Evolutionary conservation across 352 stramenopile species (phyloP), one percentile per base, ranked within the genome.

Genomic region (Phytophthora agathidicida): DNA sequence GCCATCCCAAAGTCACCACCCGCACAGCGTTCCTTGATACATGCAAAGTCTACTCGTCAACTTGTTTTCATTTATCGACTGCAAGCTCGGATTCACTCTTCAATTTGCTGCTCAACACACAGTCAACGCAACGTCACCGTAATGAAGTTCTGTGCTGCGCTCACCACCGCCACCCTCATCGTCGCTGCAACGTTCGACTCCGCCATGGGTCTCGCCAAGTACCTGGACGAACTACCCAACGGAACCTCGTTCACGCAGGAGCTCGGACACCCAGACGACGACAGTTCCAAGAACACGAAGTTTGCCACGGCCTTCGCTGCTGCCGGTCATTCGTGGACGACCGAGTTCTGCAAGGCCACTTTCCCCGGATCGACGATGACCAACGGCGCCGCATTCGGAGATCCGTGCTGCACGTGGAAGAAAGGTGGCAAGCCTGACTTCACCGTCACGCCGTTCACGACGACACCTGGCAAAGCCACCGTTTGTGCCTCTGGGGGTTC

Each of bases 211-310:
- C 23, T 57, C 14, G 35, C 42, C 41, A 42, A 36, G 24, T 67
- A 62, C 38, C 59, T 68, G 10, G 30, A 47, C 16, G 50, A 68
- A 10, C 73, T 78, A 41, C 69, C 69, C 9, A 78, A 78, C 60
- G 65, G 69, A 23, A 50, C 41, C 7, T 53, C 27, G 14, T 71
- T 78, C 54, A 41, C 65, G 17, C 71, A 75, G 52, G 47, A 52
- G 26, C 62, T 78, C 41, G 65, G 60, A 1, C 69, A 75, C 47
- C 42, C 65, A 9, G 26, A 28, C 19, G 45, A 48, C 5, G 65
- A 70, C 55, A 61, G 14, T 17, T 55, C 44, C 0, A 5, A 67
- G 42, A 64, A 61, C 52, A 76, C 67, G 0, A 46, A 65, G 19
- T 76, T 76, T 13, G 67, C 56, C 13, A 70, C 51, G 14, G 62